These are phyloP conservation scores for Inga oerstediana DNA, from an alignment of 306 rosid genomes.

Conservation along the genomic window DNA sequence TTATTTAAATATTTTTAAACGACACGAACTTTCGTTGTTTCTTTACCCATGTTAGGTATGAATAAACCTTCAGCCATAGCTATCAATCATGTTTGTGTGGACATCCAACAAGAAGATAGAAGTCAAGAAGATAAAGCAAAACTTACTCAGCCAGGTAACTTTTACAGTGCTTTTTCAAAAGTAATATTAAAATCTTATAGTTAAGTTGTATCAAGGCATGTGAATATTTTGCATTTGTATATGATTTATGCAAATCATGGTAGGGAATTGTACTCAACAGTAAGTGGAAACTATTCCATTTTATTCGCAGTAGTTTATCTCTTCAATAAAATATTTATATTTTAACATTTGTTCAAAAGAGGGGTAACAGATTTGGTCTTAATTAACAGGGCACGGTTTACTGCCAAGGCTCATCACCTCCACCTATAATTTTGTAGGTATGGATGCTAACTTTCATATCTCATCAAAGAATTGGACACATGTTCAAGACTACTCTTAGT, in stretches of 20 bases:
- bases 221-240: too few species aligned
- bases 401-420: neutral
- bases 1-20: too few species aligned
- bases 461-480: too few species aligned
- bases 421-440: neutral
- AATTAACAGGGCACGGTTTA: neutral
- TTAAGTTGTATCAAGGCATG: too few species aligned
- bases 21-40: neutral
- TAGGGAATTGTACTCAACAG: neutral
- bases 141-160: neutral
- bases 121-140: neutral
- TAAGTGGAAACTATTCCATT: neutral
- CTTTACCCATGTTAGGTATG: neutral
- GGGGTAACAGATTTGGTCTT: neutral
- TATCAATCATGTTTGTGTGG: neutral
- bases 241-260: neutral
- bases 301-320: too few species aligned
- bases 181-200: neutral
- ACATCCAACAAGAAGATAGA: neutral
- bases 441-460: too few species aligned
- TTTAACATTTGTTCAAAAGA: too few species aligned
- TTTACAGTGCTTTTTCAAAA: neutral
- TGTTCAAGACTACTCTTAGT: too few species aligned
- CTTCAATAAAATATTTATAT: too few species aligned
- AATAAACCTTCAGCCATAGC: neutral